Conservation (phyloP, 306 rosid species). For the Vigna reflexopilosa region DNA sequence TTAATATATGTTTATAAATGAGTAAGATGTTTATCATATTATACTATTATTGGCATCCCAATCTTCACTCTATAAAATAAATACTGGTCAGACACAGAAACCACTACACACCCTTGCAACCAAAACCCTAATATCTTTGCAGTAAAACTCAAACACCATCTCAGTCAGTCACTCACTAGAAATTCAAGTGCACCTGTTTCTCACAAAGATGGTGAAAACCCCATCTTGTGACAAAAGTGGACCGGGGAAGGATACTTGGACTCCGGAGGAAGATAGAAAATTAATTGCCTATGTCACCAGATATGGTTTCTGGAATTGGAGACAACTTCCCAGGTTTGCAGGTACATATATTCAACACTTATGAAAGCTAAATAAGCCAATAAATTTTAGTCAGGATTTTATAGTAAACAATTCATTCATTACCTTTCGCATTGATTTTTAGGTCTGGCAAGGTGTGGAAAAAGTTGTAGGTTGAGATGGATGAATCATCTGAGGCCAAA, state of each 20-base stretch:
- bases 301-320: conserved; percentile 94
- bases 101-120: not conserved
- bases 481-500: conserved; percentile 55
- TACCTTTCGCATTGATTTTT: not conserved
- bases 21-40: too few species aligned
- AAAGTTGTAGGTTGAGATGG: conserved; percentile 59
- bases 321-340: conserved; percentile 90
- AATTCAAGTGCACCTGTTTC: too few species aligned
- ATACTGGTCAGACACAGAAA: too few species aligned
- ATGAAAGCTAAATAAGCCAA: not conserved
- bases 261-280: conserved; percentile 76
- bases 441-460: conserved; percentile 54
- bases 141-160: not conserved
- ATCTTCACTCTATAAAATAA: too few species aligned
- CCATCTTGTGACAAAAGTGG: conserved; percentile 69
- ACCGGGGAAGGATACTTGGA: conserved; percentile 84
- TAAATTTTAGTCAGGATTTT: not conserved
- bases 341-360: conserved; percentile 46
- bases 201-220: conserved; percentile 65
- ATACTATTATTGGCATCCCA: too few species aligned
- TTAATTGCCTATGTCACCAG: conserved; percentile 74
- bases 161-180: not conserved
- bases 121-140: not conserved
- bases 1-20: too few species aligned
- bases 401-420: not conserved